A percentile compares a stretch with the other conserved stretches of the same genome.
phyloP scores from a whole-genome alignment of 306 rosid species.

The Lupinus albus region DNA sequence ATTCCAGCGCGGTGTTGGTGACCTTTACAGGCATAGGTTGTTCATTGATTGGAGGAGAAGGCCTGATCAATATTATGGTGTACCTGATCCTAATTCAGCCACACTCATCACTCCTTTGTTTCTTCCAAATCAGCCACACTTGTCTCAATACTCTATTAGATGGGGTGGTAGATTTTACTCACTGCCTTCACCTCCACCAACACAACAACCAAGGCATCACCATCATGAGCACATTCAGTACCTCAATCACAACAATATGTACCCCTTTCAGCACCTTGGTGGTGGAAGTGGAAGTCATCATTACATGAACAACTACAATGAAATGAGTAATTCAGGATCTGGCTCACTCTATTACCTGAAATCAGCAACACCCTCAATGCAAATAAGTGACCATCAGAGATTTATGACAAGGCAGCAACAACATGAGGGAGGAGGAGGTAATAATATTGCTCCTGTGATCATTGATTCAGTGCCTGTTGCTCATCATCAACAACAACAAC shows the following conservation, averaged over 20 bases:
- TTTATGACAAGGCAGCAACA: slow-evolving; percentile 39
- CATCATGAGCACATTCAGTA: slow-evolving; percentile 44
- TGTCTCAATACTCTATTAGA: slow-evolving; percentile 41
- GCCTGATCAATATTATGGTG: slow-evolving; percentile 28
- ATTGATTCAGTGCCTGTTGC: slow-evolving; percentile 58
- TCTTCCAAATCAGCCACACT: slow-evolving; percentile 50
- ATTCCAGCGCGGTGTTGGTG: slow-evolving; percentile 73
- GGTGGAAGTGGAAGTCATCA: slow-evolving; percentile 5
- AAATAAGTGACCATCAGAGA: slow-evolving; percentile 33
- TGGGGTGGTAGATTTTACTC: slow-evolving; percentile 61
- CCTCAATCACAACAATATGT: slow-evolving; percentile 41
- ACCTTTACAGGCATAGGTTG: slow-evolving; percentile 54
- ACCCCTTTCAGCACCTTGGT: slow-evolving; percentile 26
- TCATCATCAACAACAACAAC: slow-evolving; percentile 33
- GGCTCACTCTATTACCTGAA: slow-evolving; percentile 46
- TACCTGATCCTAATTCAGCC: slow-evolving; percentile 19
- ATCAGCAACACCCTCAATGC: slow-evolving; percentile 34
- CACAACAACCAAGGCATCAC: slow-evolving; percentile 20
- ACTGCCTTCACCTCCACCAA: slow-evolving; percentile 24
- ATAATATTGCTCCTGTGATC: slow-evolving; percentile 41
- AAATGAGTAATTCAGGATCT: slow-evolving; percentile 41
- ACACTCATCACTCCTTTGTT: slow-evolving; percentile 44
- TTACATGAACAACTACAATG: slow-evolving; percentile 28
- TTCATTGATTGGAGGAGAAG: slow-evolving; percentile 78
- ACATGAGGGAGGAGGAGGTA: slow-evolving; percentile 15